Percentiles rank a stretch among this genome's conserved stretches.
Evolutionary conservation across 2,329 filamentous ascomycete genomes (phyloP).

Genomic region (Penicillium olsonii): DNA sequence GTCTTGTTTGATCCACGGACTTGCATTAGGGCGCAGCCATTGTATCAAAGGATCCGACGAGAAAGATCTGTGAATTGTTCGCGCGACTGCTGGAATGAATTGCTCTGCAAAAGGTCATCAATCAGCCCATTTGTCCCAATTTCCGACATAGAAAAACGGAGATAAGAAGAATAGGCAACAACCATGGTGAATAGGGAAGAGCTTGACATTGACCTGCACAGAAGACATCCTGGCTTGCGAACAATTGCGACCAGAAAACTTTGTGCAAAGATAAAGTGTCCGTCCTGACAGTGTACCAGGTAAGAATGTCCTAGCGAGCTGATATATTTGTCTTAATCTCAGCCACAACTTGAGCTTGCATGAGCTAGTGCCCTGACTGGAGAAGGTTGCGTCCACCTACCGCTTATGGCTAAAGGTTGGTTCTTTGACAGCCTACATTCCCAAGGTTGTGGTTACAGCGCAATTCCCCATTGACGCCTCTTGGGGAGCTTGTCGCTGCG

Average conservation of each 20-base stretch:
- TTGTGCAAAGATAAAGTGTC: not conserved
- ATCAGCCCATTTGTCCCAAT: not conserved
- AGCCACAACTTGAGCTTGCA: too few relatives aligned
- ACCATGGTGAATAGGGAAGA: slow-evolving; percentile 11
- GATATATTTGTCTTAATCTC: too few relatives aligned
- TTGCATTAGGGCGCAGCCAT: slow-evolving; percentile 26
- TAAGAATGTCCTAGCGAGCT: not conserved
- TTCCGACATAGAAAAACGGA: too few relatives aligned
- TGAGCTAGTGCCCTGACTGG: too few relatives aligned
- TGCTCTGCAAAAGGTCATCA: slow-evolving; percentile 9
- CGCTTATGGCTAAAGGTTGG: not conserved
- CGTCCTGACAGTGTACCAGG: not conserved
- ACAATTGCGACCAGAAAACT: too few relatives aligned
- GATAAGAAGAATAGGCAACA: too few relatives aligned
- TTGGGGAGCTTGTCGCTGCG: too few relatives aligned
- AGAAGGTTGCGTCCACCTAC: slow-evolving; percentile 9
- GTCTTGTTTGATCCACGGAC: slow-evolving; percentile 14
- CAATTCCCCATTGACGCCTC: too few relatives aligned
- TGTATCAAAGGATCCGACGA: slow-evolving; percentile 27
- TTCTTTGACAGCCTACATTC: not conserved
- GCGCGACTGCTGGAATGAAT: slow-evolving; percentile 15
- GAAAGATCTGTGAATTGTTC: slow-evolving; percentile 26
- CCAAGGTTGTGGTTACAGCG: too few relatives aligned
- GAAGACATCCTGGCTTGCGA: not conserved
- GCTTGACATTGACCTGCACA: slow-evolving; percentile 2